Conservation (phyloP, 2,329 filamentous ascomycete genomes). For the Aspergillus udagawae region DNA sequence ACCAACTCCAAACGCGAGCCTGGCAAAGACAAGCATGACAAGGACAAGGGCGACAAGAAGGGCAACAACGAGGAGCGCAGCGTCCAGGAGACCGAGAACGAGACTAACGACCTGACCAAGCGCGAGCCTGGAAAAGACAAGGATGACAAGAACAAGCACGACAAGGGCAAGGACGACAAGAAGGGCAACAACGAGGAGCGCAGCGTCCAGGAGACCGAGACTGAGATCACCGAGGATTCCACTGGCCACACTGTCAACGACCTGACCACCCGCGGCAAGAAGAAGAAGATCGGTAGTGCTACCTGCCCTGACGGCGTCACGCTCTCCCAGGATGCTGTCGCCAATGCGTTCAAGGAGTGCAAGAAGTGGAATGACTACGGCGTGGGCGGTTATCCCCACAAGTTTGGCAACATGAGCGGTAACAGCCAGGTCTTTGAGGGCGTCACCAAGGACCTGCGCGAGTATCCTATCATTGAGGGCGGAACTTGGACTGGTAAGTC, state of each 20-base stretch:
- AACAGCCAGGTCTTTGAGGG: slow-evolving; percentile 4
- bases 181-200: background rate
- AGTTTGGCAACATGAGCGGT: background rate
- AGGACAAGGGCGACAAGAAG: background rate
- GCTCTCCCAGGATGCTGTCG: slow-evolving; percentile 7
- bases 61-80: too few species aligned
- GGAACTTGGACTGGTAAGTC: slow-evolving; percentile 9
- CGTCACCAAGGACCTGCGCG: slow-evolving; percentile 8
- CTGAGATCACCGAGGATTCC: background rate
- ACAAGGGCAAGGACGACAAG: background rate
- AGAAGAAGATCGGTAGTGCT: slow-evolving; percentile 10
- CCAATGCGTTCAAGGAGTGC: slow-evolving; percentile 3
- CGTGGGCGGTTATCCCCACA: background rate
- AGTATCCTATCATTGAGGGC: slow-evolving; percentile 7
- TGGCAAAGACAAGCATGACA: background rate
- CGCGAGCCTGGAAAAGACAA: background rate
- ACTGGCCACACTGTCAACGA: slow-evolving; percentile 4
- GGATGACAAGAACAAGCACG: background rate
- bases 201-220: background rate
- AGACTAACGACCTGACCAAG: background rate
- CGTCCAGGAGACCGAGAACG: too few species aligned
- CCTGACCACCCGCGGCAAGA: slow-evolving; percentile 6
- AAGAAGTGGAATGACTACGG: slow-evolving; percentile 4
- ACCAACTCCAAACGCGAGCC: slow-evolving; percentile 1
- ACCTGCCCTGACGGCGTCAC: slow-evolving; percentile 6